Conservation (phyloP, 352 stramenopile species). For the Elongisporangium prolatum region DNA sequence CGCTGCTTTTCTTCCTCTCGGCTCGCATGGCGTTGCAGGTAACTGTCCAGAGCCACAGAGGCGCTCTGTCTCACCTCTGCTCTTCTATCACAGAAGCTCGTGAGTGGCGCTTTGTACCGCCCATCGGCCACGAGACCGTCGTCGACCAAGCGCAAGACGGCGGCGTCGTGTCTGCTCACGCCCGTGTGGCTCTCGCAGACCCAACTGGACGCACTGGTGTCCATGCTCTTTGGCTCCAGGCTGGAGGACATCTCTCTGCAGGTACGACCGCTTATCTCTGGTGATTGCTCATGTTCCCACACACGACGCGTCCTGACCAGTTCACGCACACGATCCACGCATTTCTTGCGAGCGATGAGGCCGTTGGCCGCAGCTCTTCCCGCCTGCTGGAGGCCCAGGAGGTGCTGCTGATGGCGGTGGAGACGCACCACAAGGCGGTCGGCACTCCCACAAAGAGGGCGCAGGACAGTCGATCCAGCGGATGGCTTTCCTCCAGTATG, state of each 20-base stretch:
- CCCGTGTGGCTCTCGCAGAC: conserved; percentile 42
- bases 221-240: conserved; percentile 43
- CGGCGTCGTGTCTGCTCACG: conserved; percentile 11
- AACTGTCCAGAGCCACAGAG: neutral
- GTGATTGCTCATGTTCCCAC: neutral
- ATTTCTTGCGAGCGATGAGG: conserved; percentile 22
- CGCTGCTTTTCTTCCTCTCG: conserved; percentile 51
- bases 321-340: conserved; percentile 42
- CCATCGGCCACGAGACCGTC: conserved; percentile 11
- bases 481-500: conserved; percentile 1
- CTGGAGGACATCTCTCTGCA: conserved; percentile 38
- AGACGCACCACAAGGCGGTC: conserved; percentile 37
- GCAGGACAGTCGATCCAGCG: conserved; percentile 1
- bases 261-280: conserved; percentile 12
- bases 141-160: conserved; percentile 16
- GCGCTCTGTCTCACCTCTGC: neutral
- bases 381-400: conserved; percentile 38
- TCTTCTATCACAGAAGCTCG: conserved; percentile 9
- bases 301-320: conserved; percentile 13
- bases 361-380: conserved; percentile 7
- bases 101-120: conserved; percentile 21
- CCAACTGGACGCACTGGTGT: conserved; percentile 37
- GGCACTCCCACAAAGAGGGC: conserved; percentile 1
- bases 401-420: conserved; percentile 37
- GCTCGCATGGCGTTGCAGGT: conserved; percentile 42